Conservation (phyloP, 1,139 yeast species). For the Trichomonascaceae sp. region DNA sequence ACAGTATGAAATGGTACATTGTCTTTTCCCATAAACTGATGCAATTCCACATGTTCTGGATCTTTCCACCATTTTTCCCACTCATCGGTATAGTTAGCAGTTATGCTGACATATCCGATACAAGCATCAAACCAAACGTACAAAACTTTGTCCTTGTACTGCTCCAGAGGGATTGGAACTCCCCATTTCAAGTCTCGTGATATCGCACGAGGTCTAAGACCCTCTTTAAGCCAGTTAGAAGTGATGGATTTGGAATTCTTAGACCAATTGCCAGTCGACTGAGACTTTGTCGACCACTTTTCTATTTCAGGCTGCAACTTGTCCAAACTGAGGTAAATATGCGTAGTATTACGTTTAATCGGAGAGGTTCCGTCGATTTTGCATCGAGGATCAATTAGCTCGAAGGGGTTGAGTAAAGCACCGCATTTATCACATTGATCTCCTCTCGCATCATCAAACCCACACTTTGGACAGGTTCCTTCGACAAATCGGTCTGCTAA, state of each 20-base stretch:
- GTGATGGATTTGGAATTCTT: conserved; percentile 85
- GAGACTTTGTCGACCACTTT: conserved; percentile 65
- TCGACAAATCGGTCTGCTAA: conserved; percentile 96
- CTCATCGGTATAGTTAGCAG: conserved; percentile 82
- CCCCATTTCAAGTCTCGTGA: conserved; percentile 98
- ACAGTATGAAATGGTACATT: conserved; percentile 98
- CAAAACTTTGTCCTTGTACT: conserved; percentile 76
- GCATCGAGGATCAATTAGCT: conserved; percentile 90
- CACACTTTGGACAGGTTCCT: conserved; percentile 95
- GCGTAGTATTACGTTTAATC: conserved; percentile 72
- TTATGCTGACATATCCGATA: conserved; percentile 91
- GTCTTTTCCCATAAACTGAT: conserved; percentile 99
- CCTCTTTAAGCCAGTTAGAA: conserved; percentile 88
- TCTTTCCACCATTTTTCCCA: conserved; percentile 92
- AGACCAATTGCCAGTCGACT: conserved; percentile 80
- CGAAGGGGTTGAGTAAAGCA: conserved; percentile 78
- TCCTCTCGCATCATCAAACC: conserved; percentile 95
- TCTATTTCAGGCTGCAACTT: conserved; percentile 71
- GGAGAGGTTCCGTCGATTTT: conserved; percentile 84
- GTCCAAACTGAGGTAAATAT: conserved; percentile 75
- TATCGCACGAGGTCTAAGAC: conserved; percentile 89
- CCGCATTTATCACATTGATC: conserved; percentile 99
- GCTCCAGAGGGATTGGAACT: conserved; percentile 86
- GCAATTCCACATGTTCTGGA: conserved; percentile 72
- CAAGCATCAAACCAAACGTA: conserved; percentile 99